phyloP scores from a whole-genome alignment of 1,139 yeast species.

The Geotrichum reessii region DNA sequence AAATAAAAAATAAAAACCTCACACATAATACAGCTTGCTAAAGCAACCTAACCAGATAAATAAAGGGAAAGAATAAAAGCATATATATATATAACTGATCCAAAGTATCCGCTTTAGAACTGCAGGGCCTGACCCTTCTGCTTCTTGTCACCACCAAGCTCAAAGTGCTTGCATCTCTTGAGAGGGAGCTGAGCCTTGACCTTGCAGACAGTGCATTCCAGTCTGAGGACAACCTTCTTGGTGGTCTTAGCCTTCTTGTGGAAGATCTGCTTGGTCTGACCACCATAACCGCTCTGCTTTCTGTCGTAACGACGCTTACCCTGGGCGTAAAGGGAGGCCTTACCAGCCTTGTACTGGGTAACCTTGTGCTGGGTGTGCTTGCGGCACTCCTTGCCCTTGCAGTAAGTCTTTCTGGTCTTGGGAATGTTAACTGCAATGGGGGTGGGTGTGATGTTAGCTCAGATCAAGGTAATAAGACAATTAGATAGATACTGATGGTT shows the following conservation, averaged over 20 bases:
- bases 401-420: slow-evolving; percentile 99
- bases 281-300: slow-evolving; percentile 99
- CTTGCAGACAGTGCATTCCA: slow-evolving; percentile 98
- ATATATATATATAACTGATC: neutral
- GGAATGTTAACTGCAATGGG: slow-evolving; percentile 90
- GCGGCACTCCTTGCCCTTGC: slow-evolving; percentile 98
- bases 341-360: slow-evolving; percentile 99
- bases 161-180: slow-evolving; percentile 99
- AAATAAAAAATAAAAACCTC: neutral
- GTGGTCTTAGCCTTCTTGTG: slow-evolving; percentile 99
- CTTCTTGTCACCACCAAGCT: slow-evolving; percentile 99
- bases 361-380: slow-evolving; percentile 99
- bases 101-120: slow-evolving; percentile 48
- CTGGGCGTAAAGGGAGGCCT: slow-evolving; percentile 98
- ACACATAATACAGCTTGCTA: neutral
- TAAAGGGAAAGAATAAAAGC: neutral
- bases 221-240: slow-evolving; percentile 98
- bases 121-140: slow-evolving; percentile 99
- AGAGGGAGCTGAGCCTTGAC: slow-evolving; percentile 96
- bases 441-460: slow-evolving; percentile 17
- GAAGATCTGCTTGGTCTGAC: slow-evolving; percentile 99
- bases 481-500: neutral
- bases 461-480: neutral
- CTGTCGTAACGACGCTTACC: slow-evolving; percentile 99
- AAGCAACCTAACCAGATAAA: neutral